Evolutionary conservation across 2,329 filamentous ascomycete species (phyloP).

Genomic region (Fusarium caatingaense): DNA sequence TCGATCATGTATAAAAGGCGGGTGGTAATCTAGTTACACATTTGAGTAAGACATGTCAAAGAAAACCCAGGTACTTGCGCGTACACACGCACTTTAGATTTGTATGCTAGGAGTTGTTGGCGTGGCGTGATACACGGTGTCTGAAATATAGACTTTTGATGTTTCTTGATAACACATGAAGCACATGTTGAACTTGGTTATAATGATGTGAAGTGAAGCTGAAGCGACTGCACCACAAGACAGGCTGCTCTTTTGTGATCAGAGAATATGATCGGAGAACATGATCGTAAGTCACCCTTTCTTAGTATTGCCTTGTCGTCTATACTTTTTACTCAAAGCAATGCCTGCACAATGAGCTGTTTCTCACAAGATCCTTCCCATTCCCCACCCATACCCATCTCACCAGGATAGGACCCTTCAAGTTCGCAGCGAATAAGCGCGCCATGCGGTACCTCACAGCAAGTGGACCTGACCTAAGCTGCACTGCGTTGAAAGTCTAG

Average conservation of each 20-base stretch:
- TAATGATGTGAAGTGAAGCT: not conserved
- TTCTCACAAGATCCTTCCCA: conserved; percentile 28
- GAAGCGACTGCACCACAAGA: not conserved
- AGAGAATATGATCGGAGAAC: too few species aligned
- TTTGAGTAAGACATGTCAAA: conserved; percentile 7
- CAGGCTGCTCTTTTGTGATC: not conserved
- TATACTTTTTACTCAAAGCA: not conserved
- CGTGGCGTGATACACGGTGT: conserved; percentile 18
- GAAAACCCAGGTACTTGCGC: conserved; percentile 3
- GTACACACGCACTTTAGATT: not conserved
- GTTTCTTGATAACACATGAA: not conserved
- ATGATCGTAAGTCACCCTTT: too few species aligned
- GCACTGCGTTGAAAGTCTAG: not conserved
- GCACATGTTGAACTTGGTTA: not conserved
- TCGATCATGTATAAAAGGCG: conserved; percentile 31
- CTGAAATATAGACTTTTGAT: conserved; percentile 7
- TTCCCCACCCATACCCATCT: conserved; percentile 25
- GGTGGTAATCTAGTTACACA: conserved; percentile 3
- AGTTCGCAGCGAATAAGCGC: not conserved
- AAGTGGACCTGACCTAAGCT: conserved; percentile 7
- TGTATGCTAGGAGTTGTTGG: conserved; percentile 14
- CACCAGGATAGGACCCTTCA: not conserved
- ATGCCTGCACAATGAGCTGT: conserved; percentile 30
- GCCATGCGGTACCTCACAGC: conserved; percentile 2
- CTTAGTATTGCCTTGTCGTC: not conserved